Conservation (phyloP, 352 stramenopile species). For the Phytophthora pistaciae region DNA sequence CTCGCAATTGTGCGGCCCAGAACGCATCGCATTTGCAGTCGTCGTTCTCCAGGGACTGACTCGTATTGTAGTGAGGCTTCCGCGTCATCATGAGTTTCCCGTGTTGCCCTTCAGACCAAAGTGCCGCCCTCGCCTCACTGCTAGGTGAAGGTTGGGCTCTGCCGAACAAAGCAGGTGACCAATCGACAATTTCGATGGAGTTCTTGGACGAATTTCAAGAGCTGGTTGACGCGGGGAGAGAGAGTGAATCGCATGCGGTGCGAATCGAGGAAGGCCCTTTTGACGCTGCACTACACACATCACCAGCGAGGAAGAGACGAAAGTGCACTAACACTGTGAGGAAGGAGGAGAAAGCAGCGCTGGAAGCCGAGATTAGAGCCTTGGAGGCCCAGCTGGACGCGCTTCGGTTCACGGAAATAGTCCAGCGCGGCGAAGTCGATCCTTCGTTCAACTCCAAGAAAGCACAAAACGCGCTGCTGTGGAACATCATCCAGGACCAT, state of each 20-base stretch:
- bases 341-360: neutral
- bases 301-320: neutral
- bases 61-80: neutral
- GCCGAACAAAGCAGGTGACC: neutral
- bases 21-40: neutral
- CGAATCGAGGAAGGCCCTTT: neutral
- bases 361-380: neutral
- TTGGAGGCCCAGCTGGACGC: neutral
- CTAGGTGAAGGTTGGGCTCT: slow-evolving; percentile 1
- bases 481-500: neutral
- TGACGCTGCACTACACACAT: too few relatives aligned
- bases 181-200: neutral
- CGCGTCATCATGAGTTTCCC: neutral
- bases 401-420: neutral
- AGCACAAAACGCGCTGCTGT: neutral
- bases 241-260: neutral
- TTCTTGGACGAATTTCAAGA: neutral
- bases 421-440: neutral
- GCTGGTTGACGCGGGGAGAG: neutral
- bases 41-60: too few relatives aligned
- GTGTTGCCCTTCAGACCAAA: neutral
- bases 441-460: neutral
- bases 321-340: neutral
- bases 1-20: neutral
- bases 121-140: neutral